Base-by-base conservation (phyloP, 768 basidiomycete genomes). In the Tylopilus sp. region DNA sequence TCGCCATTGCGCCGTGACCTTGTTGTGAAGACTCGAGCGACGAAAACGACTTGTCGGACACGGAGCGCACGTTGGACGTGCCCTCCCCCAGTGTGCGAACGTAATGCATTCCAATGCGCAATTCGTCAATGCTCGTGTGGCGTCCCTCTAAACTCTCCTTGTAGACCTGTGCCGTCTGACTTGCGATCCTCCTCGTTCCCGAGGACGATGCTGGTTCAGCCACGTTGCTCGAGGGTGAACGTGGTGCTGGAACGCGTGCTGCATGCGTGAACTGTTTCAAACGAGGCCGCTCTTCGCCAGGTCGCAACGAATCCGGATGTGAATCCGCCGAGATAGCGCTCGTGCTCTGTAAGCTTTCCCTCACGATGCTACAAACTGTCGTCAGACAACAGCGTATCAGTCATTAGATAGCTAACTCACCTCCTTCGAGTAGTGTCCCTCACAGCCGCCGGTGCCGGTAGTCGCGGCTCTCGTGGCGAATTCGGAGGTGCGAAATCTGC, bases 211-310 rank as follows among this genome's bases (percentile, higher is more conserved):
- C 56, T 25, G 45, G 56, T 45, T 50, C 56, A 18, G 48, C 57
- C 8, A 52, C 52, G 21, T 58, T 68, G 47, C 46, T 53, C 49
- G 47, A 76, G 59, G 53, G 77, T 62, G 57, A 75, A 57, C 56
- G 76, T 73, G 85, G 83, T 2, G 80, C 74, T 18, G 86, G 85
- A 22, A 86, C 84, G 18, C 83, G 81, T 18, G 77, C 76, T 15
- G 83, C 81, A 54, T 79, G 80, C 7, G 82, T 86, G 62, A 90
- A 88, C 23, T 83, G 86, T 30, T 88, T 84, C 26, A 89, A 67
- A 28, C 85, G 79, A 30, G 86, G 84, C 13, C 79, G 77, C 13
- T 73, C 63, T 33, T 57, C 61, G 13, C 57, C 57, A 10, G 61
- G 63, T 33, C 62, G 71, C 26, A 67, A 38, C 21, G 57, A 56